Percentiles rank a stretch among this genome's conserved stretches.
Conservation (phyloP, 768 basidiomycete genomes). For the Phylloporus scabripes region DNA sequence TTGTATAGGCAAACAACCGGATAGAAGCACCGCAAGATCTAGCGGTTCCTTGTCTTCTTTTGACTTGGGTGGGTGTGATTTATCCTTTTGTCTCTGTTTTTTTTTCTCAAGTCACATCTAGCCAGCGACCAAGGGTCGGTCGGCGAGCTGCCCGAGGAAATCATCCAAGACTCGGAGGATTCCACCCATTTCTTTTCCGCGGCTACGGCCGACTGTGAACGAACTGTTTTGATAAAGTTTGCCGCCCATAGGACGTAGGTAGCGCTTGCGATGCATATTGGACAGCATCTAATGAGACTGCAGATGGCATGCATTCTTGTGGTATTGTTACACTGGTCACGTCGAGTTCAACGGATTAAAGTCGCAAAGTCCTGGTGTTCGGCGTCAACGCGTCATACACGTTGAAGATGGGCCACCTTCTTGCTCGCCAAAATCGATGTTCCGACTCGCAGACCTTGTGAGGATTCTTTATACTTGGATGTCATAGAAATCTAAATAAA, state of each 20-base stretch:
- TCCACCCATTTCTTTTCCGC: not conserved
- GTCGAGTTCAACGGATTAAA: constrained; percentile 11
- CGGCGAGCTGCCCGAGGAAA: constrained; percentile 2
- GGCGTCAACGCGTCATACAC: not conserved
- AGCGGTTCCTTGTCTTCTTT: constrained; percentile 7
- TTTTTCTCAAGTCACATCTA: constrained; percentile 9
- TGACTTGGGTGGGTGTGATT: constrained; percentile 7
- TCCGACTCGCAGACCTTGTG: constrained; percentile 31
- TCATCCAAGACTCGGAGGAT: not conserved
- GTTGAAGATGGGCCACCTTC: constrained; percentile 3
- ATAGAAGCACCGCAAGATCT: not conserved
- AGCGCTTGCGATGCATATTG: not conserved
- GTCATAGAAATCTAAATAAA: not conserved
- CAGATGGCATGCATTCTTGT: constrained; percentile 16
- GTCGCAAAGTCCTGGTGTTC: constrained; percentile 4
- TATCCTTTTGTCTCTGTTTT: not conserved
- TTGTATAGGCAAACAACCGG: constrained; percentile 5
- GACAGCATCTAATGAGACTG: not conserved
- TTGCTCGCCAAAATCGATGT: constrained; percentile 37
- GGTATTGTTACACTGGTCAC: constrained; percentile 16
- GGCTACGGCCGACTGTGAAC: not conserved
- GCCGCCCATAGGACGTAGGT: constrained; percentile 12
- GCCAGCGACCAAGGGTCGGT: constrained; percentile 1
- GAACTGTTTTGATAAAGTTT: constrained; percentile 3
- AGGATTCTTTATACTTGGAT: not conserved